Base-by-base conservation (phyloP, 306 rosid species). In the Sicyos edulis region DNA sequence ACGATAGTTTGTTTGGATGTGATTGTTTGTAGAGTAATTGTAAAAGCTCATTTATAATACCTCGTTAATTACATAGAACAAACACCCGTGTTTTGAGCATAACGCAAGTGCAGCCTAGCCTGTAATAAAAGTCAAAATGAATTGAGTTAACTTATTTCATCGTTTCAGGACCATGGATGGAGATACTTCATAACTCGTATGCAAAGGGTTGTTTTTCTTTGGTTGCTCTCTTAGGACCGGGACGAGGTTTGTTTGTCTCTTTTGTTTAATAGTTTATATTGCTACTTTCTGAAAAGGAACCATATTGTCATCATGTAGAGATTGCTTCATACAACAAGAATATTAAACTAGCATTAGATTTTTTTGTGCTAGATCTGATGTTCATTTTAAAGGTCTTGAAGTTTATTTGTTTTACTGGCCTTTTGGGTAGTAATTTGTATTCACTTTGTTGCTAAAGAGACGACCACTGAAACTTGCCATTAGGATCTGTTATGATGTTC, bases 191-290 rank as follows among this genome's bases (percentile, higher is more conserved):
- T 75, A 88, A 85, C 82, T 90, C 99, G 9, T 93, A 93, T 64
- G 78, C 85, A 76, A 91, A 93, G 82, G 97, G 95, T 62, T 90
- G 90, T 74, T 78, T 93, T 78, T 88, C 99, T 78, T 75, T 86
- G 84, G 90, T 80, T 32, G 85, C 99, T 75, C 81, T 93, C 56
- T 73, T 91, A 77, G 99, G 99, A 80, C 99, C 97, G 0, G 97
- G 99, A 78, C 85, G 96, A 83, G 97, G 99, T 93, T 77, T 50
- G 90, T 87, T 81, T 13, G 12, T 79, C 63, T 72, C 59, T 72
- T 78, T 76, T 24, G 73, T 65, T 74, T 52, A 11, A 1, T 15
- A 37, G 42, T 17, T 34, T 29, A 55, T 65, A 54, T 37, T 71
- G 34, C 50, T 21, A 60, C 10, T 34, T 72, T 42, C 13, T 72